These are phyloP conservation scores for Lycium barbarum DNA, from an alignment of 257 asterid genomes.

Conservation along the genomic window DNA sequence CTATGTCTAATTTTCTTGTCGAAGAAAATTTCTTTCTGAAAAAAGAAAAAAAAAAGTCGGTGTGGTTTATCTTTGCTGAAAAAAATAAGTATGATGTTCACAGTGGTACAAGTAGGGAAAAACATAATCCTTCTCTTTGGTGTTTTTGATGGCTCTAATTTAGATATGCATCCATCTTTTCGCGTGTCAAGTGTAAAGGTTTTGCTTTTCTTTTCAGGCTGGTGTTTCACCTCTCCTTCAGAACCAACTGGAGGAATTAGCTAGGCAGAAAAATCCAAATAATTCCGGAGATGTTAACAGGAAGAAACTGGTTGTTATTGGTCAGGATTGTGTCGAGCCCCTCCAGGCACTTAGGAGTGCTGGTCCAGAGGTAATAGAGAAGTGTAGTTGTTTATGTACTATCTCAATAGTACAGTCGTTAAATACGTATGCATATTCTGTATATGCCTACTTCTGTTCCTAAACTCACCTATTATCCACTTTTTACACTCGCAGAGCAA, in stretches of 20 bases:
- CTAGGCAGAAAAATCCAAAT: conserved; percentile 51
- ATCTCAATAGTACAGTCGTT: not conserved
- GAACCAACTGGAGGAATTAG: conserved; percentile 76
- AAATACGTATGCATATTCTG: not conserved
- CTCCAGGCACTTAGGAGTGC: conserved; percentile 86
- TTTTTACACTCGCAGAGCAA: conserved; percentile 30
- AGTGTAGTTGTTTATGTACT: not conserved
- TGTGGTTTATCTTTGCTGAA: not conserved
- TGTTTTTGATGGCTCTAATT: not conserved
- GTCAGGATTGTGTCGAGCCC: conserved; percentile 93
- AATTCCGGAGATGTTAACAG: conserved; percentile 53
- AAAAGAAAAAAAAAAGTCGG: not conserved
- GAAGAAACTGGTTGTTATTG: conserved; percentile 77
- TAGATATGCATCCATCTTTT: not conserved
- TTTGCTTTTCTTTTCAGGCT: conserved; percentile 55
- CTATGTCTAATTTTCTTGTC: not conserved
- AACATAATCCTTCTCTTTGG: not conserved
- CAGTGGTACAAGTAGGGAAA: not conserved
- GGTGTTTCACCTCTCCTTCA: conserved; percentile 88
- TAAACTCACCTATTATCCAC: not conserved
- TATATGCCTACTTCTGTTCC: not conserved
- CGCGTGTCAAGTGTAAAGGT: not conserved
- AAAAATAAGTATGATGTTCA: not conserved
- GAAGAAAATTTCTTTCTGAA: not conserved
- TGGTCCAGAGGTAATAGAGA: conserved; percentile 45